Evolutionary conservation across 2,329 filamentous ascomycete genomes (phyloP).

Genomic region (Neoarthrinium moseri): DNA sequence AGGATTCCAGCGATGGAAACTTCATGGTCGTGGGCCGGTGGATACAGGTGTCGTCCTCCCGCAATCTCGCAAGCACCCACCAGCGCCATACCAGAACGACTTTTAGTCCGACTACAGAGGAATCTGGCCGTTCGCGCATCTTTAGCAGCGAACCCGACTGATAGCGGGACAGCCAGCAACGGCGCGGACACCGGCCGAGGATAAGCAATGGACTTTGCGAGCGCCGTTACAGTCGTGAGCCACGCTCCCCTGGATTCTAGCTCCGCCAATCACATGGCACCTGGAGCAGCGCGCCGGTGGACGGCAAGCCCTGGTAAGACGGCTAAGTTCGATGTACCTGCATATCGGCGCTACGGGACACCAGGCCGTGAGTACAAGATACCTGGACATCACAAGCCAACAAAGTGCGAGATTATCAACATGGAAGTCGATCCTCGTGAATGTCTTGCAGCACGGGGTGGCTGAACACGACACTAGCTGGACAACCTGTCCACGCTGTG

Average conservation of each 20-base stretch:
- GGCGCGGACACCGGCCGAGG: not conserved
- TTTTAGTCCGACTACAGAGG: too few relatives aligned
- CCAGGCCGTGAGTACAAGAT: not conserved
- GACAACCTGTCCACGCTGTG: too few relatives aligned
- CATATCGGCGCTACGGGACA: not conserved
- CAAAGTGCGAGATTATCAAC: too few relatives aligned
- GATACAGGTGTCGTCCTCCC: not conserved
- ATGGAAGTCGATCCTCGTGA: not conserved
- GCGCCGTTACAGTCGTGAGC: conserved; percentile 1
- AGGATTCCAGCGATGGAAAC: not conserved
- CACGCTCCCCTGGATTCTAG: not conserved
- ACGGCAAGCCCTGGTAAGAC: too few relatives aligned
- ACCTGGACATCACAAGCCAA: too few relatives aligned
- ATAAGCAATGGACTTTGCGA: conserved; percentile 1
- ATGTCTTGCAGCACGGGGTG: conserved; percentile 3
- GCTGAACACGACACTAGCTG: conserved; percentile 3
- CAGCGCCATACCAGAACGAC: too few relatives aligned
- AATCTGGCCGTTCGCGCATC: conserved; percentile 7
- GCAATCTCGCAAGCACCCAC: conserved; percentile 7
- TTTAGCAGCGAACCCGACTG: not conserved
- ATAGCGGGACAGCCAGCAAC: not conserved
- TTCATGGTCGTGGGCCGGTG: conserved; percentile 2
- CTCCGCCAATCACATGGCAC: not conserved
- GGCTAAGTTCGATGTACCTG: not conserved
- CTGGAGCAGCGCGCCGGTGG: too few relatives aligned